phyloP scores from a whole-genome alignment of 768 basidiomycete genomes.

The Chalciporus piperatus region DNA sequence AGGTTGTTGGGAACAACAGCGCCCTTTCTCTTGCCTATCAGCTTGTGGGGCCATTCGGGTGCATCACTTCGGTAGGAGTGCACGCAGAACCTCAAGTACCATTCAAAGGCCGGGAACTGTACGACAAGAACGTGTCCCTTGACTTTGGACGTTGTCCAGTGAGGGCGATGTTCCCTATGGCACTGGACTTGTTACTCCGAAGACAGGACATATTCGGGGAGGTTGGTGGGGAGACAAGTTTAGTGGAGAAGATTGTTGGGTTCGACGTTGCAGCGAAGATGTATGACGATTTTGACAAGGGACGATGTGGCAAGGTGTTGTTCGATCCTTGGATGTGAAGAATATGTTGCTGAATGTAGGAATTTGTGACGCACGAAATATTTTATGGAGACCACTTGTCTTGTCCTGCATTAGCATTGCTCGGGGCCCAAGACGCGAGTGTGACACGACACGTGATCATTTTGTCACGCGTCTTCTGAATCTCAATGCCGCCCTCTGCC shows the following conservation, averaged over 20 bases:
- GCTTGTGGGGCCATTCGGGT: slow-evolving; percentile 72
- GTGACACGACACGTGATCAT: slow-evolving; percentile 25
- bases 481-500: too few species aligned
- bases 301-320: slow-evolving; percentile 69
- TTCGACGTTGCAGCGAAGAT: slow-evolving; percentile 54
- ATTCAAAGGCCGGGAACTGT: slow-evolving; percentile 54
- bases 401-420: too few species aligned
- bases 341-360: neutral
- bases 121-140: slow-evolving; percentile 76
- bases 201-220: slow-evolving; percentile 72
- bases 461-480: slow-evolving; percentile 16
- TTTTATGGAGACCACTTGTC: too few species aligned
- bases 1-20: slow-evolving; percentile 70
- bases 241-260: slow-evolving; percentile 67
- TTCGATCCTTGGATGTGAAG: slow-evolving; percentile 67
- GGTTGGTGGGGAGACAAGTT: slow-evolving; percentile 57
- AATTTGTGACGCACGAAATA: too few species aligned
- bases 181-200: slow-evolving; percentile 64
- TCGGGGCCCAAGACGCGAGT: too few species aligned
- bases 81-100: slow-evolving; percentile 56
- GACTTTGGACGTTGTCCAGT: slow-evolving; percentile 84
- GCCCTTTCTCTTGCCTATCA: slow-evolving; percentile 66
- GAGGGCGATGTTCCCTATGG: slow-evolving; percentile 70
- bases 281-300: slow-evolving; percentile 70
- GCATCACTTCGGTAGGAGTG: slow-evolving; percentile 72